Percentiles rank a stretch among this genome's conserved stretches.
phyloP scores from a whole-genome alignment of 2,329 filamentous ascomycete species.

The Stachybotrys chlorohalonatus region DNA sequence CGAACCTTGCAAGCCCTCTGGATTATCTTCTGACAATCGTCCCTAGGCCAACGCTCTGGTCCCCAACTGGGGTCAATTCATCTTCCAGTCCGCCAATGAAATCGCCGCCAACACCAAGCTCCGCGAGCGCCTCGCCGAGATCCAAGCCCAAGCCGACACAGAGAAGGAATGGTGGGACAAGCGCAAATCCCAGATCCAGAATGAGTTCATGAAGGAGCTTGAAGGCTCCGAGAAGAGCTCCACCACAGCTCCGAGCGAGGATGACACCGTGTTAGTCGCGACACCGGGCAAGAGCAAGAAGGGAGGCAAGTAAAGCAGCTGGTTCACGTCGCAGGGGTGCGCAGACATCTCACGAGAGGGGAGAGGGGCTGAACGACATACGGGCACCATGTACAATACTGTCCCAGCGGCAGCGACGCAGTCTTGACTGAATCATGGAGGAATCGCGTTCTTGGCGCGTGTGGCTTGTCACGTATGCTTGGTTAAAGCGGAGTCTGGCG shows the following conservation, averaged over 20 bases:
- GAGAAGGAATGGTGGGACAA: conserved; percentile 94
- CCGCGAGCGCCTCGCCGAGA: conserved; percentile 64
- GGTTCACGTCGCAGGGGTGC: too few relatives aligned
- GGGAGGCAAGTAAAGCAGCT: conserved; percentile 42
- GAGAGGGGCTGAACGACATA: background rate
- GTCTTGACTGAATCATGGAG: background rate
- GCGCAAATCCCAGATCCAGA: conserved; percentile 62
- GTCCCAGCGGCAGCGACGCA: too few relatives aligned
- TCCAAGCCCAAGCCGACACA: conserved; percentile 58
- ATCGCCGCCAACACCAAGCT: conserved; percentile 79
- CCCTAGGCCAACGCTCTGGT: conserved; percentile 78
- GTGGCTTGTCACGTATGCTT: background rate
- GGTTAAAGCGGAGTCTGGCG: background rate
- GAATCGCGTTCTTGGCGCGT: background rate
- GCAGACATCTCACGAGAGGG: background rate
- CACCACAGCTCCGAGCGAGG: conserved; percentile 24
- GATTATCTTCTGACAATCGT: background rate
- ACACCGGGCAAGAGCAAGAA: conserved; percentile 47
- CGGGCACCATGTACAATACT: background rate
- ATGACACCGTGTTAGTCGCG: conserved; percentile 65
- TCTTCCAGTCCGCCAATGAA: conserved; percentile 97
- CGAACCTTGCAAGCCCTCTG: background rate
- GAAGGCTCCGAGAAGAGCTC: conserved; percentile 49
- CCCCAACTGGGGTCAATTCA: conserved; percentile 83
- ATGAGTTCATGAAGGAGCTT: conserved; percentile 77